phyloP scores from a whole-genome alignment of 345 rosid species.

The Clarkia xantiana region DNA sequence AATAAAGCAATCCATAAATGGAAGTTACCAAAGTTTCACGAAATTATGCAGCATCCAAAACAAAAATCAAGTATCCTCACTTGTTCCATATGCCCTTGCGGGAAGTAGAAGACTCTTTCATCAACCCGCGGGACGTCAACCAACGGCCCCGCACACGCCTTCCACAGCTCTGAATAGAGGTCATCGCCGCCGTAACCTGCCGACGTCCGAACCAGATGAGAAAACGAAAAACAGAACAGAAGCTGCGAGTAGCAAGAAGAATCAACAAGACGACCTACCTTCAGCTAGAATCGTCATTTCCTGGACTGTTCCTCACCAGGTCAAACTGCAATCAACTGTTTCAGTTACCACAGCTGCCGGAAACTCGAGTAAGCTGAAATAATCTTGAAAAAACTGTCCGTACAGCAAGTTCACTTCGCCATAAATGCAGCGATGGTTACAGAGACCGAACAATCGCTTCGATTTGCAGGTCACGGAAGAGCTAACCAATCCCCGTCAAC shows the following conservation, averaged over 20 bases:
- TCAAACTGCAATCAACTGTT: background rate
- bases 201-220: background rate
- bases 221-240: constrained; percentile 1
- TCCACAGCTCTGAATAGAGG: constrained; percentile 67
- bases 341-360: background rate
- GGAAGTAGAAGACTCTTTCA: constrained; percentile 68
- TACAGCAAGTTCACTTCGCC: background rate
- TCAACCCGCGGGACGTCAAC: constrained; percentile 53
- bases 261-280: background rate
- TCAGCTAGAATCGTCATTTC: constrained; percentile 33
- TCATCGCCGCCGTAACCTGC: constrained; percentile 25
- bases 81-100: constrained; percentile 98
- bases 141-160: constrained; percentile 71
- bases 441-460: no score
- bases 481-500: no score
- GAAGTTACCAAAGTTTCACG: background rate
- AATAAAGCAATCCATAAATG: background rate
- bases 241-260: background rate
- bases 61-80: constrained; percentile 11
- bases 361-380: background rate
- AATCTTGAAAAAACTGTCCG: background rate
- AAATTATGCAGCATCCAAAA: background rate
- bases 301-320: background rate
- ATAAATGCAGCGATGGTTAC: background rate
- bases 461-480: no score